phyloP scores from a whole-genome alignment of 495 filamentous ascomycete genomes.

The Trichocladium uniseriatum region DNA sequence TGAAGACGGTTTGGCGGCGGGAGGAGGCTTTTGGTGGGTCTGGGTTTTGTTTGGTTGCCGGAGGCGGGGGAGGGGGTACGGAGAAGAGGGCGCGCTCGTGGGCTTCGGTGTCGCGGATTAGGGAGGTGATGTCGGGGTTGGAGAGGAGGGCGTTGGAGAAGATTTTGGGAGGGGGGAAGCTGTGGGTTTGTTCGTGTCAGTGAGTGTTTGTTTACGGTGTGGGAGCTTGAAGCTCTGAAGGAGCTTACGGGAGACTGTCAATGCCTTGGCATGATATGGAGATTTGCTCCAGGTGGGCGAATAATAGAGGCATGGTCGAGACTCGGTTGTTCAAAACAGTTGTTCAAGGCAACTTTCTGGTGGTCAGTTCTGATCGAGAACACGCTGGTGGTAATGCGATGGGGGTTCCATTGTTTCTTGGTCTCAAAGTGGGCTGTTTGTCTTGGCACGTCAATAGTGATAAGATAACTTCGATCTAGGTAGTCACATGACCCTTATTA shows the following conservation, averaged over 20 bases:
- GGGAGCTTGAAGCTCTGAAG: not conserved
- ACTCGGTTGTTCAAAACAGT: not conserved
- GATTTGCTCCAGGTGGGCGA: constrained; percentile 86
- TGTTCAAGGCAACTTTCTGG: no score
- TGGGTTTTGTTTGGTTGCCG: constrained; percentile 22
- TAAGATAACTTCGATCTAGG: no score
- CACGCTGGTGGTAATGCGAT: not conserved
- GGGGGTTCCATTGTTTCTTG: not conserved
- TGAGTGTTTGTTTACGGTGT: constrained; percentile 1
- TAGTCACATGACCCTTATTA: no score
- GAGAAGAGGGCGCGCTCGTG: constrained; percentile 96
- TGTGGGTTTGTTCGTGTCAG: constrained; percentile 25
- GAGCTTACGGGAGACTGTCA: constrained; percentile 48
- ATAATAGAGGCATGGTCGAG: constrained; percentile 59
- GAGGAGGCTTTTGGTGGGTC: constrained; percentile 28
- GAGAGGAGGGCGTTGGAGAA: constrained; percentile 91
- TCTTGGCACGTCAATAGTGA: no score
- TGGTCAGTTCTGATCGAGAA: not conserved
- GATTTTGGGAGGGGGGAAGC: constrained; percentile 84
- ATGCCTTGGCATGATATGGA: constrained; percentile 73
- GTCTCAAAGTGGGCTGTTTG: no score
- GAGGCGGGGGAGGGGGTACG: constrained; percentile 57
- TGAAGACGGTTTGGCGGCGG: constrained; percentile 48
- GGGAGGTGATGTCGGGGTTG: constrained; percentile 79
- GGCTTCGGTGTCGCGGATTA: constrained; percentile 90